Evolutionary conservation across 2,329 filamentous ascomycete species (phyloP), one percentile per base, ranked within the genome.

Genomic region (Alternaria metachromatica): DNA sequence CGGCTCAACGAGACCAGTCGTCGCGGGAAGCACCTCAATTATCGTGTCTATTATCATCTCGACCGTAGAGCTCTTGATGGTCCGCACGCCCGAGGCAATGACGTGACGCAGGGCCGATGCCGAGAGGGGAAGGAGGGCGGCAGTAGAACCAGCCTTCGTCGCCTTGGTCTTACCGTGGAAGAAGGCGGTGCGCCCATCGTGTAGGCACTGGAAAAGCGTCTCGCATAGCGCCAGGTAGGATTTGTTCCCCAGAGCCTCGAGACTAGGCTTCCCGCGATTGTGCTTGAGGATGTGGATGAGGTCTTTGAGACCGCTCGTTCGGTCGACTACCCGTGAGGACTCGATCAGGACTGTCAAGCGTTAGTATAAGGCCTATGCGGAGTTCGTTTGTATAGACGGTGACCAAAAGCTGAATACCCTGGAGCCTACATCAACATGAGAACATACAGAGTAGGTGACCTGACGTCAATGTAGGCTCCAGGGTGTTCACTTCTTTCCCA

Each of bases 221-320:
- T 97, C 93, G 71, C 93, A 92, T 46, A 97, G 89, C 63, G 87
- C 87, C 74, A 96, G 91, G 70, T 92, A 97, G n/a, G 87, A 87
- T 76, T 91, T 92, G 76, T 97, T 93, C 49, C 86, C 87, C 33
- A 97, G 83, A 6, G 75, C 73, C 33, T 82, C 78, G 65, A 82
- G 69, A 48, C 69, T 78, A 26, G 78, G 65, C 66, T 76, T 82
- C 26, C 77, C 80, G 70, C 82, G 85, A 69, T 86, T 87, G 70
- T 86, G 82, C 57, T 83, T 82, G 30, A 90, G 79, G 58, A 89
- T 84, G 65, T 86, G 83, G 73, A 85, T 86, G 58, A 89, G 78
- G 69, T 88, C 84, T 66, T 82, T 82, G 63, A 89, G 78, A 30
- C 85, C 87, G 63, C 84, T 81, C 33, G 73, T 76, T 43, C 87